A percentile compares a stretch with the other conserved stretches of the same genome.
These are phyloP conservation scores for Kodamaea arcana DNA, from an alignment of 1,139 yeast species.

Conservation along the genomic window DNA sequence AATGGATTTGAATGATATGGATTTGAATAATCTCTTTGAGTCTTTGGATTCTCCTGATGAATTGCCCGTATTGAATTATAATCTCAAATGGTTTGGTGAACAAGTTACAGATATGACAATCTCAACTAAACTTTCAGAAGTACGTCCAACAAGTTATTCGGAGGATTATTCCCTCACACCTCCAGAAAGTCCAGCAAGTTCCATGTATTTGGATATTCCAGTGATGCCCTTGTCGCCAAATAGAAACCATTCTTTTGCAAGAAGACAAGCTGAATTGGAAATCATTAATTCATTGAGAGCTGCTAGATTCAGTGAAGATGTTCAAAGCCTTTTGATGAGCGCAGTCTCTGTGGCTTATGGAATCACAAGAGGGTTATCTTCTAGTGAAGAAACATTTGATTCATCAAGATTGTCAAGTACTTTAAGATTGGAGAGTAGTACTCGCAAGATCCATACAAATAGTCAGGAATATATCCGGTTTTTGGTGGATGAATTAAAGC, in stretches of 20 bases:
- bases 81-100: slow-evolving; percentile 12
- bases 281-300: slow-evolving; percentile 19
- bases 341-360: slow-evolving; percentile 7
- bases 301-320: slow-evolving; percentile 2
- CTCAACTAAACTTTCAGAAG: slow-evolving; percentile 2
- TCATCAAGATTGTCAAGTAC: slow-evolving; percentile 3
- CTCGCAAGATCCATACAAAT: slow-evolving; percentile 6
- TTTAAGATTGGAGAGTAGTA: slow-evolving; percentile 7
- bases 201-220: slow-evolving; percentile 16
- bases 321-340: slow-evolving; percentile 4
- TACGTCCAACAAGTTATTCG: background rate
- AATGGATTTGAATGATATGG: slow-evolving; percentile 6
- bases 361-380: slow-evolving; percentile 4
- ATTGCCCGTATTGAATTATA: slow-evolving; percentile 12
- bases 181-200: background rate
- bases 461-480: slow-evolving; percentile 11
- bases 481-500: slow-evolving; percentile 11
- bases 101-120: slow-evolving; percentile 4
- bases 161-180: background rate
- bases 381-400: background rate
- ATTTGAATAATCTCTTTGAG: slow-evolving; percentile 5
- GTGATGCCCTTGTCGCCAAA: slow-evolving; percentile 26
- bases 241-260: slow-evolving; percentile 27
- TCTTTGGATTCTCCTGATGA: slow-evolving; percentile 5
- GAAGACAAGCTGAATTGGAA: slow-evolving; percentile 30